Percentiles rank a stretch among this genome's conserved stretches.
Conservation (phyloP, 495 filamentous ascomycete species). For the Apodospora peruviana region DNA sequence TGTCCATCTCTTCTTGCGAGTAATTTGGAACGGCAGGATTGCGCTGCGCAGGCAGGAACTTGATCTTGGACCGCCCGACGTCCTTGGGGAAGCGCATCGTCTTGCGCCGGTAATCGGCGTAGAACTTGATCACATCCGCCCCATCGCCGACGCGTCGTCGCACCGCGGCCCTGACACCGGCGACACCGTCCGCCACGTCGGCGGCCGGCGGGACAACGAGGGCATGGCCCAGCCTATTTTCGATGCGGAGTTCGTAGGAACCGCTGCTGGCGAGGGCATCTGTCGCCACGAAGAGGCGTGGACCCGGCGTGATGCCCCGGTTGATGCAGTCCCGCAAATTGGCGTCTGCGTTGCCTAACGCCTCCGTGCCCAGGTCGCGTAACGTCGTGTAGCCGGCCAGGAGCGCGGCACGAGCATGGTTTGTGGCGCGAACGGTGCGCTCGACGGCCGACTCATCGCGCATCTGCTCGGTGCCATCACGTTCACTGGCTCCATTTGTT, state of each 20-base stretch:
- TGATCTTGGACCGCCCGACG: conserved; percentile 6
- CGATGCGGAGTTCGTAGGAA: conserved; percentile 42
- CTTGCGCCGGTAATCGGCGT: conserved; percentile 47
- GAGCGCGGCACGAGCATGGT: conserved; percentile 43
- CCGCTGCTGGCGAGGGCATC: conserved; percentile 43
- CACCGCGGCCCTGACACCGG: conserved; percentile 40
- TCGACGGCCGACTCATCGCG: conserved; percentile 46
- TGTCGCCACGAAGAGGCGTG: conserved; percentile 46
- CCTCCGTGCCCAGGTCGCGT: conserved; percentile 49
- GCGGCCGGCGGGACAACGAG: conserved; percentile 30
- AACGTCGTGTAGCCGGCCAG: conserved; percentile 52
- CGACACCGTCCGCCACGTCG: conserved; percentile 40
- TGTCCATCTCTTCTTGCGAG: conserved; percentile 45
- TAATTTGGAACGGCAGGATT: conserved; percentile 41
- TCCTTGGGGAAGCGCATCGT: conserved; percentile 37
- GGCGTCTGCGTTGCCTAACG: conserved; percentile 38
- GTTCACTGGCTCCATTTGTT: conserved; percentile 29
- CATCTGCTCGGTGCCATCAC: conserved; percentile 39
- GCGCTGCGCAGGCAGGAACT: conserved; percentile 20
- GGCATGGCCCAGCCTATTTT: conserved; percentile 29
- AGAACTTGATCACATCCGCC: conserved; percentile 50
- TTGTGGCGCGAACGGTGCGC: conserved; percentile 43
- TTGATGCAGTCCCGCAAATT: conserved; percentile 41
- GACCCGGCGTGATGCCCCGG: conserved; percentile 45
- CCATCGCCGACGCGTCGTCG: conserved; percentile 42